Conservation (phyloP, 148 eudicot species). For the Polygonum aviculare region DNA sequence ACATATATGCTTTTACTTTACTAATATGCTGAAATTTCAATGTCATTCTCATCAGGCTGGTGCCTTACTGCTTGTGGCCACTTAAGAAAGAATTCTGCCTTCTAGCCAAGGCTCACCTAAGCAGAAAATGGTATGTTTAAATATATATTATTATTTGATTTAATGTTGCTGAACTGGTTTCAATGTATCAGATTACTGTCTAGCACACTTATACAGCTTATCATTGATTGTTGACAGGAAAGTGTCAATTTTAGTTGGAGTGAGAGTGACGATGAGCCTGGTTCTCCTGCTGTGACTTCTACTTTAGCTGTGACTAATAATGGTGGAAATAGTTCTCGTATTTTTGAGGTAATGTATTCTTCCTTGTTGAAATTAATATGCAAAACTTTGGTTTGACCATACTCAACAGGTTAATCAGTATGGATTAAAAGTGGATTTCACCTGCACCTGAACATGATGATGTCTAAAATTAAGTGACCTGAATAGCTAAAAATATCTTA, state of each 20-base stretch:
- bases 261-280: slow-evolving; percentile 57
- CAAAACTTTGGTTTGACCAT: background rate
- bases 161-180: background rate
- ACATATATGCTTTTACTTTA: background rate
- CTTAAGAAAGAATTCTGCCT: no score
- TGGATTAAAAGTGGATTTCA: background rate
- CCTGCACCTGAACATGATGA: no score
- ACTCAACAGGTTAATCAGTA: background rate
- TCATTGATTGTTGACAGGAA: background rate
- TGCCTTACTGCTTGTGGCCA: no score
- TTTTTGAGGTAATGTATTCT: background rate
- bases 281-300: slow-evolving; percentile 22
- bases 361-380: background rate
- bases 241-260: slow-evolving; percentile 46
- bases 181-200: background rate
- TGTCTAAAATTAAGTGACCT: background rate
- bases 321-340: background rate
- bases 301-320: slow-evolving; percentile 21
- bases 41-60: background rate
- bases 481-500: background rate
- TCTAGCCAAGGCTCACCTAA: no score
- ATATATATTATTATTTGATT: background rate
- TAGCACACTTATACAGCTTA: background rate
- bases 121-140: slow-evolving; percentile 4
- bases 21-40: background rate